Evolutionary conservation across 1,139 yeast genomes (phyloP), one percentile per base, ranked within the genome.

Genomic region (Hemisphaericaspora subhashii): DNA sequence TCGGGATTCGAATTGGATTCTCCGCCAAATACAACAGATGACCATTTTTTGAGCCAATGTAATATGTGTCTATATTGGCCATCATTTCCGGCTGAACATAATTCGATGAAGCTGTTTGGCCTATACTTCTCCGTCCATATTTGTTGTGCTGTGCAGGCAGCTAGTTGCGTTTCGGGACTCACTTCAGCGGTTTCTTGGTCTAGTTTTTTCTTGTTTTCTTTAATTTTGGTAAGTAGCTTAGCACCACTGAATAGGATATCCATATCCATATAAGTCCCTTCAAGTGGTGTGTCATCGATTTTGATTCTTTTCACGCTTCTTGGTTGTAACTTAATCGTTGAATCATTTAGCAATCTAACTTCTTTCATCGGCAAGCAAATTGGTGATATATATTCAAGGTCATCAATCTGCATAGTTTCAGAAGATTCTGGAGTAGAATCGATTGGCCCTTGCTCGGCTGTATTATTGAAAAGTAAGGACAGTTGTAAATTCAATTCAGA

Each of bases 71-170:
- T 68, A 54, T 88, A 90, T 12, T 81, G 81, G 43, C 74, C 72
- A 53, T 92, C 98, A 51, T 90, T 88, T 0, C 98, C 98, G 67
- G 80, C 62, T 67, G 78, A 59, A 79, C 97, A 53, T 33, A 72
- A 53, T 38, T 68, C 65, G 14, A 88, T 54, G 63, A 86, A 90
- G 32, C 65, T 67, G 18, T 60, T 64, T 0, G 98, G 97, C 36
- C 92, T 69, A 72, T 90, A 90, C 60, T 87, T 88, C 53, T 92
- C 98, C 0, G 88, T 78, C 87, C 87, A 83, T 7, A 83, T 56
- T 29, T 53, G 51, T 4, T 41, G 33, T 5, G 24, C 39, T 31
- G 16, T 20, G 18, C 34, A 7, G 7, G 21, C 16, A 10, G n/a
- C 3, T 16, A 16, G 13, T 14, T 27, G 29, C 22, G 34, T 17